Conservation (phyloP, 805 yeast genomes). For the Candida arabinofermentans region DNA sequence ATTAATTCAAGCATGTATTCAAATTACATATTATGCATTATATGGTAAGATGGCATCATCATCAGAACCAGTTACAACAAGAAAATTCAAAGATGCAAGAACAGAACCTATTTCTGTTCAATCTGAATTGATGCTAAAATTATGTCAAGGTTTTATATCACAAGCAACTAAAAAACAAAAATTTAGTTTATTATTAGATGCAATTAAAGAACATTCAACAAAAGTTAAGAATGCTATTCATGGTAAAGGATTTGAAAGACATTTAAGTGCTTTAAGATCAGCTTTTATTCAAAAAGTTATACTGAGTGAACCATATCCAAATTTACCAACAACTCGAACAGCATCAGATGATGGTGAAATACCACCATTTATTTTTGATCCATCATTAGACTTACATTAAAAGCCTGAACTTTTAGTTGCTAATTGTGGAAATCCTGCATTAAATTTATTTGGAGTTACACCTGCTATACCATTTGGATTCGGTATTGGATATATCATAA, state of each 20-base stretch:
- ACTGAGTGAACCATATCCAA: constrained; percentile 43
- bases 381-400: constrained; percentile 30
- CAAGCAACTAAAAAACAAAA: constrained; percentile 42
- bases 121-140: constrained; percentile 43
- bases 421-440: constrained; percentile 59
- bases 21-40: constrained; percentile 50
- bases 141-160: constrained; percentile 64
- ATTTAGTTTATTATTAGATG: constrained; percentile 45
- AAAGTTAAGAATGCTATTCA: constrained; percentile 48
- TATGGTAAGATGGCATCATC: constrained; percentile 44
- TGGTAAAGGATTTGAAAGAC: constrained; percentile 72
- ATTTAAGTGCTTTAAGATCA: constrained; percentile 59
- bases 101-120: constrained; percentile 69
- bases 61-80: constrained; percentile 54
- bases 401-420: constrained; percentile 39
- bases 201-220: constrained; percentile 48
- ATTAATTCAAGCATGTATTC: constrained; percentile 47
- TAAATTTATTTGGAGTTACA: constrained; percentile 55
- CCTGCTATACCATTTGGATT: constrained; percentile 57
- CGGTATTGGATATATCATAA: constrained; percentile 54
- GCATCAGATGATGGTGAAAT: constrained; percentile 21
- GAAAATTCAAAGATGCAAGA: constrained; percentile 63
- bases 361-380: constrained; percentile 45
- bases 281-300: constrained; percentile 46
- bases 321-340: constrained; percentile 31